Evolutionary conservation across 2,329 filamentous ascomycete species (phyloP), one percentile per base, ranked within the genome.

Genomic region (Ceratocystis cubensis): DNA sequence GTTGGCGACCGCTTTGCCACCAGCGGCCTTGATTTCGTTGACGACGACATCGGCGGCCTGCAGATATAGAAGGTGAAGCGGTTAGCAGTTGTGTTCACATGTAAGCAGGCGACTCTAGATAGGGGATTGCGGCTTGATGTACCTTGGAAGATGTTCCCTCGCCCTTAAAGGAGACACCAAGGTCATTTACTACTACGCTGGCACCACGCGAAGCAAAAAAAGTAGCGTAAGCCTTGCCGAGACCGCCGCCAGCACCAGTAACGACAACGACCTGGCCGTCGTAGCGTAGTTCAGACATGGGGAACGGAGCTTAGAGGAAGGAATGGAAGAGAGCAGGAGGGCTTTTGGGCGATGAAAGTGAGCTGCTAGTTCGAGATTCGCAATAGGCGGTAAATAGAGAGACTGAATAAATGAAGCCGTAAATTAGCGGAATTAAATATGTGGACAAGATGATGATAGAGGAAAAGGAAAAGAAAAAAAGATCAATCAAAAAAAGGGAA

Each of bases 1-100:
- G 84, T 96, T 97, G 77, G 93, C 91, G 63, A 96, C 92, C 68
- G 94, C 94, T 78, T 96, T 95, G 76, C 94, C 94, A 76, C 94
- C 94, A 65, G 87, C 88, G 74, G 86, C 82, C 77, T 88, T 91
- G 77, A 93, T 93, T 79, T 91, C 87, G 72, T 90, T 80, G 75
- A 93, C 88, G 68, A 93, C 88, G 61, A 87, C 83, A 82, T 95
- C 89, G 72, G 89, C 90, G 70, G 88, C 87, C 88, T 93, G 64
- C 6, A 69, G 22, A 20, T 25, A 17, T 13, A 25, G 17, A 28
- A 50, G 28, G 20, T 22, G 25, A 33, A 53, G 56, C 41, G 28
- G 61, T 64, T 59, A 46, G 30, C 61, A 17, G n/a, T 25, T 59
- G 25, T 59, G 15, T 59, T 59, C 7, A n/a, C 28, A 37, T 13